Evolutionary conservation across 164 flowering plant genomes (phyloP), one percentile per base, ranked within the genome.

Genomic region (Vitis rupestris): DNA sequence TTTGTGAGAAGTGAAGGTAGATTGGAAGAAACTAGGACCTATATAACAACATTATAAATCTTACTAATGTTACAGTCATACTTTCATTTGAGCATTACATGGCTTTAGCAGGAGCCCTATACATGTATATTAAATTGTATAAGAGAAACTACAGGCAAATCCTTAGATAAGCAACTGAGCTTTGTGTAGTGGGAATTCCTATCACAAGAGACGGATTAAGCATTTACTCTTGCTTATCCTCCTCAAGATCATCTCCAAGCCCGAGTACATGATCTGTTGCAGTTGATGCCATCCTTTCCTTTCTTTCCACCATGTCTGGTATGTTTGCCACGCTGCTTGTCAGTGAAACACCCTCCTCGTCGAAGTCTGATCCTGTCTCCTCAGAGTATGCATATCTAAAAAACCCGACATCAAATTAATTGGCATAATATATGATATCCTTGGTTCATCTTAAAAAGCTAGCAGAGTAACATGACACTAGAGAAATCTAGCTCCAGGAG

Each of bases 171-270:
- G 72, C 66, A 62, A 12, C 56, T 15, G 16, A 55, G 5, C 27
- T 9, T n/a, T 37, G 19, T 51, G 23, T 17, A 16, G 4, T 19
- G 17, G 44, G 44, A 37, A 4, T 3, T 37, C 44, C 44, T 37
- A 0, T 37, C 44, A 37, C 6, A 37, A 37, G 44, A 9, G 19
- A 57, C 7, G 29, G 11, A 7, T 11, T 57, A 10, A 61, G 9
- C 4, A 37, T 61, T 30, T 65, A 84, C 27, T 75, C 85, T 71
- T 79, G 74, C 80, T 85, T 83, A 61, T 85, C 89, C 69, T 85
- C 89, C 71, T 81, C 86, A n/a, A 69, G 66, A 54, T 76, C 81
- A 63, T 82, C 84, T 47, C 82, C 77, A 11, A 73, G 71, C 53
- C 81, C 87, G 68, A 77, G 78, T 15, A 77, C 83, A 61, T 71